Evolutionary conservation across 106 monocot species (phyloP), one percentile per base, ranked within the genome.

Genomic region (Amphibolis antarctica): DNA sequence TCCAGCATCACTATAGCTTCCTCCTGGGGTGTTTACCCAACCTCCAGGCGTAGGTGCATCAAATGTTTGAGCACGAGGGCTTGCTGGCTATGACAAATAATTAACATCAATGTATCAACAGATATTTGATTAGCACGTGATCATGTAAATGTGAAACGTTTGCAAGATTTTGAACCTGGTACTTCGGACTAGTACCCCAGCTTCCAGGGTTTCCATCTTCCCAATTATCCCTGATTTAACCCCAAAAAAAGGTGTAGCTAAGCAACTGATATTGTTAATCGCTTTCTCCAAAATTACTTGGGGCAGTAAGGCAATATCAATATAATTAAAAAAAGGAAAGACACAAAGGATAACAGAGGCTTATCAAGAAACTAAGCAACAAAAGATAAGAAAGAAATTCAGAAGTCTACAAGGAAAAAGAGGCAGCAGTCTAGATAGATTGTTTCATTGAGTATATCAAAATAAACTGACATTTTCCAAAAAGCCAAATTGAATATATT

Each of bases 31-130:
- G 66, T 88, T 91, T 30, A 80, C 87, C 98, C 98, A 99, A 36
- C 91, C 87, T 53, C 98, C 87, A 53, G 98, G 98, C 23, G 91
- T 99, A 62, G 88, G 91, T 65, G 98, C 98, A 44, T 99, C 98
- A 66, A 88, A 91, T 53, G 91, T 66, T 44, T 91, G 77, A 22
- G 79, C 76, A 48, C 80, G 82, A 59, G 96, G 96, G 18, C 91
- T 99, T 77, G 78, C 86, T 62, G 85, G 83, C 98, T 99, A 75
- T 3, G 25, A 63, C 5, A 28, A 46, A 47, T 23, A 29, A 23
- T 6, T 23, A 46, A 63, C 70, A 55, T 24, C 44, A 50, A 64
- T 12, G 42, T 68, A 28, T 47, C 18, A 23, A 42, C 12, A 57
- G 28, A 53, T 59, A 54, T 27, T 55, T 29, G 21, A 22, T 12